These are phyloP conservation scores for Epichloe baconii DNA, from an alignment of 2,329 filamentous ascomycete genomes.

Conservation along the genomic window DNA sequence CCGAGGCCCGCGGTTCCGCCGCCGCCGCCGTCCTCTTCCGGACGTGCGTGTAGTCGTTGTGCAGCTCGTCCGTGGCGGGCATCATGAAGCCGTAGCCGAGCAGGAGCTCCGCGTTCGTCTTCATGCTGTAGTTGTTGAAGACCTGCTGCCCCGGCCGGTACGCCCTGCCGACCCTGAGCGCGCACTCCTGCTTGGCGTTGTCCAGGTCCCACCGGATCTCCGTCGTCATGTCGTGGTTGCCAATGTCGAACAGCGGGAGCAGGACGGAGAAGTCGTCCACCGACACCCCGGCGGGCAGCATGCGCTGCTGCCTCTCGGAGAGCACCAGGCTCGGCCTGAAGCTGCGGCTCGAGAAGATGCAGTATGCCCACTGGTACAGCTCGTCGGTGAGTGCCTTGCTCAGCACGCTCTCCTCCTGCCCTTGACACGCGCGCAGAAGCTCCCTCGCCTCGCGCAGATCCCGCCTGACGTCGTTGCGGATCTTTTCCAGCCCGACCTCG, in stretches of 20 bases:
- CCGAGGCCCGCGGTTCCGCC: slow-evolving; percentile 11
- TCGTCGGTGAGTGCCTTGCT: slow-evolving; percentile 26
- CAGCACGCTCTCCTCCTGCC: slow-evolving; percentile 8
- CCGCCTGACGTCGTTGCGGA: slow-evolving; percentile 29
- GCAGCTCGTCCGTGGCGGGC: slow-evolving; percentile 31
- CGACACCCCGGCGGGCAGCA: slow-evolving; percentile 18
- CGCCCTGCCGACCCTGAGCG: slow-evolving; percentile 26
- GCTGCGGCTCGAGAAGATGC: slow-evolving; percentile 51
- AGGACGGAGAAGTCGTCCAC: slow-evolving; percentile 53
- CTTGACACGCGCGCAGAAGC: slow-evolving; percentile 17
- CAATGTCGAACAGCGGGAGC: slow-evolving; percentile 57
- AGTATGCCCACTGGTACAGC: slow-evolving; percentile 52
- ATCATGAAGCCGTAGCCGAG: slow-evolving; percentile 51
- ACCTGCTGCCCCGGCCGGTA: slow-evolving; percentile 41
- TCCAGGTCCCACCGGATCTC: slow-evolving; percentile 45
- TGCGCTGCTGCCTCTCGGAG: slow-evolving; percentile 15
- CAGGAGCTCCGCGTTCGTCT: slow-evolving; percentile 60
- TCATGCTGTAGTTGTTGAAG: slow-evolving; percentile 61
- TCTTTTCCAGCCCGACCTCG: slow-evolving; percentile 34
- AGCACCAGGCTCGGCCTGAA: slow-evolving; percentile 49
- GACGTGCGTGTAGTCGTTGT: slow-evolving; percentile 49
- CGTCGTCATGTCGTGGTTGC: slow-evolving; percentile 54
- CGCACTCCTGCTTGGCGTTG: slow-evolving; percentile 24
- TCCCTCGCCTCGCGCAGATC: slow-evolving; percentile 33
- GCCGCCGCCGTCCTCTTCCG: slow-evolving; percentile 28